phyloP scores from a whole-genome alignment of 768 basidiomycete genomes.

The Cantharellus cinnabarinus region DNA sequence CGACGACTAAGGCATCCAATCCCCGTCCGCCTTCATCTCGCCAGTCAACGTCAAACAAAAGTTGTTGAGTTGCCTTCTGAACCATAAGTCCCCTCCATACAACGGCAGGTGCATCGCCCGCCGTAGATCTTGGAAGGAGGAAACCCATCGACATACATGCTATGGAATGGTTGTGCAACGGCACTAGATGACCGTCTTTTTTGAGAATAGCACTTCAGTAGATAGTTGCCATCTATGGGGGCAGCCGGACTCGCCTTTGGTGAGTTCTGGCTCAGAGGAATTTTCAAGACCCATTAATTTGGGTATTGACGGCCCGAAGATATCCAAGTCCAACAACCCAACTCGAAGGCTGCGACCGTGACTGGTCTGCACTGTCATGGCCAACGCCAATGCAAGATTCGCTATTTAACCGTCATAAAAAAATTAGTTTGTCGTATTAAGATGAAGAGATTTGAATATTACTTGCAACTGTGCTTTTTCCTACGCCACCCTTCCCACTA shows the following conservation, averaged over 20 bases:
- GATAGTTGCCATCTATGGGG: too few relatives aligned
- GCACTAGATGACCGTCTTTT: conserved; percentile 56
- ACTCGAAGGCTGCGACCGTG: conserved; percentile 24
- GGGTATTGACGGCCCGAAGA: conserved; percentile 88
- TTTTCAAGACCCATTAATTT: conserved; percentile 78
- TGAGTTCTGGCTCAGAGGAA: conserved; percentile 58
- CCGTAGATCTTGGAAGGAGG: conserved; percentile 39
- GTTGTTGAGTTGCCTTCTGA: conserved; percentile 90
- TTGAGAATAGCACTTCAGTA: too few relatives aligned
- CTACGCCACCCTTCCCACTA: conserved; percentile 89
- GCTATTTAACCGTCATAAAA: conserved; percentile 28
- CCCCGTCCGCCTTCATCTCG: conserved; percentile 14
- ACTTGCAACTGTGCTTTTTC: conserved; percentile 84
- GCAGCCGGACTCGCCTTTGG: conserved; percentile 28
- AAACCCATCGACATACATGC: conserved; percentile 98
- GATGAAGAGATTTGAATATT: too few relatives aligned
- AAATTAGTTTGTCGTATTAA: too few relatives aligned
- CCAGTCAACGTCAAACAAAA: conserved; percentile 95
- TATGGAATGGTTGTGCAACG: conserved; percentile 70
- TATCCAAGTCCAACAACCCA: conserved; percentile 82
- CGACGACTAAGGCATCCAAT: conserved; percentile 40
- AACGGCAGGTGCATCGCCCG: conserved; percentile 30
- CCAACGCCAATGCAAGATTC: conserved; percentile 63
- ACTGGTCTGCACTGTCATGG: conserved; percentile 15
- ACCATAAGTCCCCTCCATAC: conserved; percentile 98